Base-by-base conservation (phyloP, 495 filamentous ascomycete genomes). In the Lepraria neglecta region DNA sequence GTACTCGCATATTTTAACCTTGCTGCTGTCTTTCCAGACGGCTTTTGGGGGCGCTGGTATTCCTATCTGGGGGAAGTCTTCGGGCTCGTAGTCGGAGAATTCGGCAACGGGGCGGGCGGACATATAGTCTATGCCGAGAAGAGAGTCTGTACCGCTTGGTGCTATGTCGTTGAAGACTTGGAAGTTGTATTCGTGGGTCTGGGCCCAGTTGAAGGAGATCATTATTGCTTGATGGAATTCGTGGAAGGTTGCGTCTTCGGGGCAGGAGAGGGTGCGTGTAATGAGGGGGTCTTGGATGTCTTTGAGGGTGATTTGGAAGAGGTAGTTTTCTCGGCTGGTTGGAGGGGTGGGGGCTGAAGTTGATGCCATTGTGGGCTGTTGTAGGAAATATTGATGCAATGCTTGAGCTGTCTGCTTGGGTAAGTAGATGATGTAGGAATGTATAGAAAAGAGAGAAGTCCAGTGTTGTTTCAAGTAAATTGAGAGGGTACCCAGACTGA, bases 261-360 rank as follows among this genome's bases (percentile, higher is more conserved):
- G 71, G 51, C 71, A 71, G 11, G 72, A 75, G 3, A 75, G 64
- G 24, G 70, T 73, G 12, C 72, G 70, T 21, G 53, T 63, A 28
- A 75, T 65, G 47, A 59, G 66, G 14, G 72, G 72, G 12, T 35
- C 46, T 21, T 2, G n/a, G 6, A 57, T 17, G 11, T 52, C 59
- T 24, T 35, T 21, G 17, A 50, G 14, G 3, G 11, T 44, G 19
- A 54, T 31, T 3, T 33, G 7, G 30, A 54, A 54, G 17, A 54
- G 15, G 9, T 35, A 54, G 51, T 54, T 54, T 17, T 54, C 35
- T 38, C 12, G 35, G 35, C 51, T 9, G 31, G 50, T 15, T 53
- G 50, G 50, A n/a, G 17, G 15, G 27, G 7, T 11, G 1, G 30
- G 50, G 11, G 15, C 27, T 33, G 50, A 33, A 19, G 35, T 33